These are phyloP conservation scores for Tylopilus subfusipes DNA, from an alignment of 768 basidiomycete genomes.

Conservation along the genomic window DNA sequence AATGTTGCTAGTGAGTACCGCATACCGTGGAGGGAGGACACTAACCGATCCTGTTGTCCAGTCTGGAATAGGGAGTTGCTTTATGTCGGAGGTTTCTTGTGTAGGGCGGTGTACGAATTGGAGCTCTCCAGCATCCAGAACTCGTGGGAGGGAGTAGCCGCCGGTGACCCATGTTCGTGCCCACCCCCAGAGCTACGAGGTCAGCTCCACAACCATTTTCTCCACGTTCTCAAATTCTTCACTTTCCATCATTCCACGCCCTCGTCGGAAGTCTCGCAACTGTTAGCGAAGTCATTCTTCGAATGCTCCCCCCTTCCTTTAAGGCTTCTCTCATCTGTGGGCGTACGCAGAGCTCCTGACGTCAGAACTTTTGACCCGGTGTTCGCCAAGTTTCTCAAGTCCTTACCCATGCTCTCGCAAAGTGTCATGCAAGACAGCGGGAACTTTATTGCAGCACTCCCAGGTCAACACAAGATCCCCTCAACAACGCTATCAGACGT, in stretches of 20 bases:
- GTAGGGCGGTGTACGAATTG: conserved; percentile 78
- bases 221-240: conserved; percentile 13
- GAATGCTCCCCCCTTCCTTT: background rate
- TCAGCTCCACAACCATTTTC: background rate
- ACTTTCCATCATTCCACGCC: conserved; percentile 51
- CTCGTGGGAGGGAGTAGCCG: background rate
- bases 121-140: conserved; percentile 59
- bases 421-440: conserved; percentile 49
- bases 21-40: background rate
- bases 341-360: background rate
- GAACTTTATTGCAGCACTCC: conserved; percentile 57
- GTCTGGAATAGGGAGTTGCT: conserved; percentile 91
- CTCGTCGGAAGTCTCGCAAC: conserved; percentile 65
- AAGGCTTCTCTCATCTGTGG: background rate
- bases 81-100: conserved; percentile 76
- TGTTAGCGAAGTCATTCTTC: conserved; percentile 48
- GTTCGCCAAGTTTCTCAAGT: background rate
- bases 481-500: conserved; percentile 76
- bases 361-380: background rate
- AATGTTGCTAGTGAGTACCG: background rate
- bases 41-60: conserved; percentile 20
- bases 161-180: too few relatives aligned
- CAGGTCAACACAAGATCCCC: conserved; percentile 60
- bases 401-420: conserved; percentile 34
- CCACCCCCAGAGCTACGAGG: too few relatives aligned